Evolutionary conservation across 768 basidiomycete species (phyloP).

Genomic region (Amanita exitialis): DNA sequence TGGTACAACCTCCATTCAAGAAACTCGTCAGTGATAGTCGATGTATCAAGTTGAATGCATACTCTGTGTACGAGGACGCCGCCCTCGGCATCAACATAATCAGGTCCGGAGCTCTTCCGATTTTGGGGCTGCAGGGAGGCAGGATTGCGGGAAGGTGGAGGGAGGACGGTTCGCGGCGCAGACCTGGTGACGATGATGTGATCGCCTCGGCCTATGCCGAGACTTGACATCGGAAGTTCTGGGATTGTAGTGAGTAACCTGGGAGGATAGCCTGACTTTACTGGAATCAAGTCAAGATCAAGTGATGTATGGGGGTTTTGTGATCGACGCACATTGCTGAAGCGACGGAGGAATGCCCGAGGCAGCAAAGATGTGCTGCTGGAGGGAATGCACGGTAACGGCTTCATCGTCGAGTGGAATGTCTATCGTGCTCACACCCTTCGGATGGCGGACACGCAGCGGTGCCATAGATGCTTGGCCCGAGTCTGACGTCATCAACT

Average conservation of each 20-base stretch:
- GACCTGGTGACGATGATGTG: slow-evolving; percentile 70
- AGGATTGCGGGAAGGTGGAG: neutral
- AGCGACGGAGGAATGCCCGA: slow-evolving; percentile 67
- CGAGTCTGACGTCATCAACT: neutral
- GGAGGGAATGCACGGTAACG: slow-evolving; percentile 65
- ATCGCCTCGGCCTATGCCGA: slow-evolving; percentile 73
- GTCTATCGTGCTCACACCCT: slow-evolving; percentile 72
- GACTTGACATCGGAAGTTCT: slow-evolving; percentile 62
- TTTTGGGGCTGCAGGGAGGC: neutral
- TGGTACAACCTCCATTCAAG: slow-evolving; percentile 59
- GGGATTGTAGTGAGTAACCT: slow-evolving; percentile 59
- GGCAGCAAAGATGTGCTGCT: slow-evolving; percentile 53
- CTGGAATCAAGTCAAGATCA: slow-evolving; percentile 23
- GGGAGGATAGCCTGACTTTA: slow-evolving; percentile 84
- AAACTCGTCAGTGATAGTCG: neutral
- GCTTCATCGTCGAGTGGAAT: slow-evolving; percentile 42
- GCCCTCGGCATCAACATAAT: slow-evolving; percentile 50
- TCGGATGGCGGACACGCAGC: slow-evolving; percentile 75
- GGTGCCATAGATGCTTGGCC: slow-evolving; percentile 42
- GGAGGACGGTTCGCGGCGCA: slow-evolving; percentile 9
- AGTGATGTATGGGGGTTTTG: slow-evolving; percentile 3
- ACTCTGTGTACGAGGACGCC: slow-evolving; percentile 71
- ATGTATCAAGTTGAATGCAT: slow-evolving; percentile 7
- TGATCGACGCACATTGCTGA: slow-evolving; percentile 59
- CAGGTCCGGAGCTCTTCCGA: slow-evolving; percentile 24